Evolutionary conservation across 345 rosid genomes (phyloP).

Genomic region (Dimocarpus longan): DNA sequence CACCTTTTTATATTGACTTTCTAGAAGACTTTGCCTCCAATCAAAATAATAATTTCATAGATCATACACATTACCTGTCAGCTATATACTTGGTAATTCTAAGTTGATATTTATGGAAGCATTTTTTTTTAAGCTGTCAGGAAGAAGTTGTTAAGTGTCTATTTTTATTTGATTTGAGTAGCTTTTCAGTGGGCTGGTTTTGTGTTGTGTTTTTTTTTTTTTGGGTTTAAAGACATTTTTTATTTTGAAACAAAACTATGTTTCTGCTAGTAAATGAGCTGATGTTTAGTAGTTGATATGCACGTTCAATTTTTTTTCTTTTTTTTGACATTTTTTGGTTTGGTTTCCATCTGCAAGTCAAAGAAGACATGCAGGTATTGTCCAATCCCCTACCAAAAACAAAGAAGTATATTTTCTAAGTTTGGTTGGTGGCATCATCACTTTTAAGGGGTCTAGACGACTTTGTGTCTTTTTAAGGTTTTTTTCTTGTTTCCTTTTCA

Average conservation of each 20-base stretch:
- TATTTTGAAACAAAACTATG: neutral
- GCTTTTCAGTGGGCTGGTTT: slow-evolving; percentile 15
- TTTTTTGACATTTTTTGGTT: too few relatives aligned
- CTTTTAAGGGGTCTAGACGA: neutral
- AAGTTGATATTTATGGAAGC: neutral
- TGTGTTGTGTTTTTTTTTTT: neutral
- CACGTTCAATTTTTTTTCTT: slow-evolving; percentile 16
- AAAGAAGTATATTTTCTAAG: neutral
- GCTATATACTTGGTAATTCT: neutral
- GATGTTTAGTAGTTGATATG: slow-evolving; percentile 29
- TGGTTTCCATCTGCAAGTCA: slow-evolving; percentile 36
- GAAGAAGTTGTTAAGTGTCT: neutral
- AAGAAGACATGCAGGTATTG: slow-evolving; percentile 22
- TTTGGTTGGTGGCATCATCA: neutral
- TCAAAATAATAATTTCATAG: neutral
- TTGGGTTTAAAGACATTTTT: too few relatives aligned
- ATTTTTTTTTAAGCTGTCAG: neutral
- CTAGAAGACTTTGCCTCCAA: slow-evolving; percentile 36
- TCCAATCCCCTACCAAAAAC: neutral
- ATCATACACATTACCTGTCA: neutral
- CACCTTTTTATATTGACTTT: slow-evolving; percentile 35
- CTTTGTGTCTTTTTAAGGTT: neutral
- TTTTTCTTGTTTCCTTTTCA: neutral
- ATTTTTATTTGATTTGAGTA: neutral
- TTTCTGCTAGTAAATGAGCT: neutral